Base-by-base conservation (phyloP, 345 rosid genomes). In the Bruguiera gymnorhiza region DNA sequence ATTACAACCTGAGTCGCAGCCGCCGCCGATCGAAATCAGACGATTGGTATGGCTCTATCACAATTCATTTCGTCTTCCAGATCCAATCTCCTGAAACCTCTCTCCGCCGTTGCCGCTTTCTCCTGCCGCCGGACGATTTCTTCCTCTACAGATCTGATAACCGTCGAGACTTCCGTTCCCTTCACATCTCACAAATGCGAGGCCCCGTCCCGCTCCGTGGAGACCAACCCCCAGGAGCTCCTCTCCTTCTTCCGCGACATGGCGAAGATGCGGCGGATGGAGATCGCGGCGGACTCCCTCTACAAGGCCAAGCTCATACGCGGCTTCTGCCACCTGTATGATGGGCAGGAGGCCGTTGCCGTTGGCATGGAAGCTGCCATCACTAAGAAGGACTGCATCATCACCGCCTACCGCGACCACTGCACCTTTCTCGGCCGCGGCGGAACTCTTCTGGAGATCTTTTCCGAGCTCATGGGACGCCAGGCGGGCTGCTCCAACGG, bases 271-370 rank as follows among this genome's bases (percentile, higher is more conserved):
- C 97, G 99, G 3, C 82, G 99, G 2, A 85, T 90, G 96, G 97
- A 95, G 85, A 92, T 95, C 75, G 99, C 99, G 8, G 87, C 99
- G 32, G 97, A 95, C 76, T 92, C 99, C 21, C 97, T 94, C 62
- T 94, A 94, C 88, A 95, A 95, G 80, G 89, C 97, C n/a, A 95
- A 92, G 78, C 97, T 95, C 60, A 89, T 95, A 76, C 92, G 97
- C 27, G 99, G 99, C 5, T 95, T 95, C 80, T 95, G 97, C 70
- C 99, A 95, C 70, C 87, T 95, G n/a, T 95, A 95, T 83, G 99
- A 95, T 60, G 99, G 99, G 0, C 97, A 95, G 69, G 99, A 95
- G 67, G 99, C 97, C 13, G 97, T 92, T 32, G 90, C 97, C 56
- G 76, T 95, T 34, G 97, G 97, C 9, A 95, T 95, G 99, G 97